phyloP scores from a whole-genome alignment of 2,329 filamentous ascomycete species.

The Pseudogymnoascus sp. region DNA sequence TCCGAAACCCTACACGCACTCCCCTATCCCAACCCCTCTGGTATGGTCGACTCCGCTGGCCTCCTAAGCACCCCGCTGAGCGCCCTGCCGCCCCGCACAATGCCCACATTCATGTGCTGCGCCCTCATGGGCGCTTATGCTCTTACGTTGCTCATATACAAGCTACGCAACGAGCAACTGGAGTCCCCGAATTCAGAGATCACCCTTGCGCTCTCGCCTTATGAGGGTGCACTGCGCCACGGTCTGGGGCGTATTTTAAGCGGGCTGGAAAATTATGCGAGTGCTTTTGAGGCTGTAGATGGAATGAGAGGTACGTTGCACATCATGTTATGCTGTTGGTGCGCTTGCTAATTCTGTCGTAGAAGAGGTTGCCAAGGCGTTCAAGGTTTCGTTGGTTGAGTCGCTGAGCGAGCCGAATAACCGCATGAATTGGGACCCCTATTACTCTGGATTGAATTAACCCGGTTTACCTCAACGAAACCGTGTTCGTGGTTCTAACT shows the following conservation, averaged over 20 bases:
- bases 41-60: neutral
- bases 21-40: conserved; percentile 39
- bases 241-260: neutral
- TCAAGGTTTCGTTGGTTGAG: neutral
- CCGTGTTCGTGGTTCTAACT: neutral
- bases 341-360: neutral
- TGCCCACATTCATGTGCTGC: conserved; percentile 31
- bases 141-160: conserved; percentile 26
- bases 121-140: conserved; percentile 31
- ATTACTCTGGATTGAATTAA: neutral
- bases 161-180: neutral
- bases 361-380: conserved; percentile 7
- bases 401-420: neutral
- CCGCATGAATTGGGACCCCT: neutral
- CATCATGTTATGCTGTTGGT: neutral
- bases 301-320: conserved; percentile 1
- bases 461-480: neutral
- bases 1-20: conserved; percentile 39
- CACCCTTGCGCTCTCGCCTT: neutral
- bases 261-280: conserved; percentile 4
- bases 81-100: conserved; percentile 22
- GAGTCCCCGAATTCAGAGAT: neutral
- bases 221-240: neutral
- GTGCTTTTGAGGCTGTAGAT: conserved; percentile 4
- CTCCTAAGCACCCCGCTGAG: neutral